These are phyloP conservation scores for Penstemon newberryi DNA, from an alignment of 257 asterid species.

Conservation along the genomic window DNA sequence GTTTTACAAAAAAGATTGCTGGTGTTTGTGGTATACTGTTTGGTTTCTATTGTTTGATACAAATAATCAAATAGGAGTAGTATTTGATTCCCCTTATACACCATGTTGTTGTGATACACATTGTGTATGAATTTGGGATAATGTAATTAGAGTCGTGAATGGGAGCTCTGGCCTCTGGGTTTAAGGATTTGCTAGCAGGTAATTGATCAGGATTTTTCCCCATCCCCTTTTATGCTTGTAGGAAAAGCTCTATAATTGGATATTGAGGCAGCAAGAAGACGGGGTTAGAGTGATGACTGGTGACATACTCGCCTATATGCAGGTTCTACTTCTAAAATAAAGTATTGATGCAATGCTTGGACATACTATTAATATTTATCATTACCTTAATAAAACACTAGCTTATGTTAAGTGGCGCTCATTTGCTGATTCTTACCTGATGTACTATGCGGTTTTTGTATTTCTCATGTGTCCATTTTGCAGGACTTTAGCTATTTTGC, in stretches of 20 bases:
- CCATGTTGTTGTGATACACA: no score
- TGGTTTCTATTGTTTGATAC: neutral
- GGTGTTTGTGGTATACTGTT: neutral
- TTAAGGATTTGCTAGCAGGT: neutral
- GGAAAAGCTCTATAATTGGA: constrained; percentile 62
- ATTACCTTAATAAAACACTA: neutral
- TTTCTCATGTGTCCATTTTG: neutral
- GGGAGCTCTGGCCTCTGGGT: constrained; percentile 5
- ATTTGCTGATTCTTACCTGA: constrained; percentile 1
- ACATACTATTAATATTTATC: neutral
- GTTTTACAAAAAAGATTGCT: neutral
- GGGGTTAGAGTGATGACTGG: constrained; percentile 56
- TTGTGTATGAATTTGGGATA: neutral
- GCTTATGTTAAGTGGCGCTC: neutral
- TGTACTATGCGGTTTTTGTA: neutral
- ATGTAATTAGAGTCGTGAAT: constrained; percentile 1
- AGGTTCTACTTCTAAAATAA: constrained; percentile 39
- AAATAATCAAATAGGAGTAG: neutral
- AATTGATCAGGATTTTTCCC: constrained; percentile 3
- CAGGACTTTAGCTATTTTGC: neutral
- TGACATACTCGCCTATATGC: constrained; percentile 52
- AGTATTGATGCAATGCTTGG: neutral
- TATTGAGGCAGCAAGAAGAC: constrained; percentile 58
- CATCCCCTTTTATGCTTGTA: constrained; percentile 26
- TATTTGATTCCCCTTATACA: no score